Evolutionary conservation across 495 filamentous ascomycete genomes (phyloP).

Genomic region (Parmelia sp.): DNA sequence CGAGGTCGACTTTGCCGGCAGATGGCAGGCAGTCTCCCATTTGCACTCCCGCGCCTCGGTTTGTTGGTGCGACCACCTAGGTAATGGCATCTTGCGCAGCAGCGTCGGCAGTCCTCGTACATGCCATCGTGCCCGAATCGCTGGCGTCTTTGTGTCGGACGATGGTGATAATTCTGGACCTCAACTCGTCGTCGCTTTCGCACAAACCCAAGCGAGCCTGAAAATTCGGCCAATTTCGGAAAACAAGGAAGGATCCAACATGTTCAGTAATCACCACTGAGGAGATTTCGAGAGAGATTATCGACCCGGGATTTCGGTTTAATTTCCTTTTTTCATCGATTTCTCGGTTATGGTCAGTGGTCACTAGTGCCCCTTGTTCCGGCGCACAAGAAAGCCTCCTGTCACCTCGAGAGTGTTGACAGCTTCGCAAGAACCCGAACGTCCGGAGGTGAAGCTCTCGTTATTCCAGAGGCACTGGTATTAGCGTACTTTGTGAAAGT

Average conservation of each 20-base stretch:
- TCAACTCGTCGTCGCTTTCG: not conserved
- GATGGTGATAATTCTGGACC: not conserved
- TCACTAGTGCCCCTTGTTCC: not conserved
- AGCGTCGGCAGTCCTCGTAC: not conserved
- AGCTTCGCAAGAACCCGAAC: no score
- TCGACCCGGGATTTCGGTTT: not conserved
- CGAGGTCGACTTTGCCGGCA: not conserved
- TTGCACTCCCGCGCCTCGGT: not conserved
- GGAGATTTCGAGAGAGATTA: not conserved
- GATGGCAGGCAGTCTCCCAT: not conserved
- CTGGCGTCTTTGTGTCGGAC: not conserved
- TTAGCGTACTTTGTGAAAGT: not conserved
- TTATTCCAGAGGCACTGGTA: not conserved
- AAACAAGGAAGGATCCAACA: not conserved
- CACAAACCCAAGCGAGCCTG: not conserved
- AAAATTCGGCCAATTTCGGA: not conserved
- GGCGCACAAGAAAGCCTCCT: not conserved
- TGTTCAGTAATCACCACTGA: not conserved
- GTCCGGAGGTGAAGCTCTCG: not conserved
- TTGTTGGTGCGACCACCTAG: not conserved
- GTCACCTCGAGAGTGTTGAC: not conserved
- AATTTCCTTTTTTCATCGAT: not conserved
- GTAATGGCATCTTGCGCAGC: not conserved
- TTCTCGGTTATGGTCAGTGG: not conserved
- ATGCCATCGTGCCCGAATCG: not conserved